Evolutionary conservation across 139 green algal species (phyloP).

Genomic region (Haematococcus lacustris): DNA sequence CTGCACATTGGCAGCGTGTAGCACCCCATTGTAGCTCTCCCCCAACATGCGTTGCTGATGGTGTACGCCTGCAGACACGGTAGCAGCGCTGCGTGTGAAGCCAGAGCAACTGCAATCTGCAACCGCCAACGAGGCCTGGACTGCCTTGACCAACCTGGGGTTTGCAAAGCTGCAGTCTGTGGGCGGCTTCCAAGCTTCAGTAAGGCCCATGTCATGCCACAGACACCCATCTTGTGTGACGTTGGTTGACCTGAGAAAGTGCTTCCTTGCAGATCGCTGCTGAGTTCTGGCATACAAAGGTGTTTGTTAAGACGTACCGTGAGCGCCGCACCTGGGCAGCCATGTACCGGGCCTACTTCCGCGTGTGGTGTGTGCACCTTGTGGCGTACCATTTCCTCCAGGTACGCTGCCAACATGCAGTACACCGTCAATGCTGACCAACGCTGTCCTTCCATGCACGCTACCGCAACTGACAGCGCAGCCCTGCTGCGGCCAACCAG

Average conservation of each 20-base stretch:
- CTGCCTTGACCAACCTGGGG: constrained; percentile 30
- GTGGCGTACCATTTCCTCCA: constrained; percentile 36
- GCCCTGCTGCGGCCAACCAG: no score
- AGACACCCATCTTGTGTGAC: no score
- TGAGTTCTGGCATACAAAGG: constrained; percentile 36
- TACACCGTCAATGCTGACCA: no score
- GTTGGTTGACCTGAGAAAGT: no score
- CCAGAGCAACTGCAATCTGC: not conserved
- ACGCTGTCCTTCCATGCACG: no score
- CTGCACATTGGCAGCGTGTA: no score
- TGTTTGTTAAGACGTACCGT: constrained; percentile 51
- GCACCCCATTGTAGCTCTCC: no score
- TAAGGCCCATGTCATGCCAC: no score
- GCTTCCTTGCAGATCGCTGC: constrained; percentile 26
- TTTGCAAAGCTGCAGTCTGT: no score
- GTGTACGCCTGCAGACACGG: constrained; percentile 4
- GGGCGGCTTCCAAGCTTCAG: no score
- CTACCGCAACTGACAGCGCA: no score
- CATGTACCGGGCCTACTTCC: constrained; percentile 45
- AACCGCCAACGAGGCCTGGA: constrained; percentile 26
- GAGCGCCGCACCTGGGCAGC: constrained; percentile 36
- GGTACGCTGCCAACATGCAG: no score
- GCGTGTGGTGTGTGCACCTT: constrained; percentile 32
- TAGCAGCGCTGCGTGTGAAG: constrained; percentile 12
- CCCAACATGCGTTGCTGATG: not conserved